A percentile compares a stretch with the other conserved stretches of the same genome.
phyloP scores from a whole-genome alignment of 441 rosid species.

The Gossypium davidsonii region DNA sequence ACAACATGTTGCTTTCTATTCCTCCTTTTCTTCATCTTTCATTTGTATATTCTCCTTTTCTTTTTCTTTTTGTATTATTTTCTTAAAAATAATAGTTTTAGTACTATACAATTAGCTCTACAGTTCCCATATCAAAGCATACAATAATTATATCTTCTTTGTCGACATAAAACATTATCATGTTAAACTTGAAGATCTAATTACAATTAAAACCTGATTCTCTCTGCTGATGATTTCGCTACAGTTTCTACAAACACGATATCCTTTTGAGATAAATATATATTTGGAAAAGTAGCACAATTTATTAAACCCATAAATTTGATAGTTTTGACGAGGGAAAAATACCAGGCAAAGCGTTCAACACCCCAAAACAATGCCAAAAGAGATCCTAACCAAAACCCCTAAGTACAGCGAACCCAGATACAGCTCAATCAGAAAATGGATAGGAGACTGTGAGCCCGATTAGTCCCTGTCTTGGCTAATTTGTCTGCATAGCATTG shows the following conservation, averaged over 20 bases:
- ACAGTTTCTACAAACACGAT: neutral
- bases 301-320: too few relatives aligned
- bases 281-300: too few relatives aligned
- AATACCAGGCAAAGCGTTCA: too few relatives aligned
- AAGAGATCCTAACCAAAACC: too few relatives aligned
- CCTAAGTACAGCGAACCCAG: too few relatives aligned
- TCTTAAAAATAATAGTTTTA: neutral
- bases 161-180: constrained; percentile 9
- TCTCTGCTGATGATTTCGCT: neutral
- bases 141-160: constrained; percentile 21
- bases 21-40: constrained; percentile 15
- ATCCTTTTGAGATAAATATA: too few relatives aligned
- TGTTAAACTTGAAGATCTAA: neutral
- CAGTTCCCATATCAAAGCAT: neutral
- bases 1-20: constrained; percentile 14
- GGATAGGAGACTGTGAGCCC: too few relatives aligned
- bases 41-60: constrained; percentile 1
- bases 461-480: too few relatives aligned
- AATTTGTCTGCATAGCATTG: too few relatives aligned
- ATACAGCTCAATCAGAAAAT: too few relatives aligned
- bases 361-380: too few relatives aligned
- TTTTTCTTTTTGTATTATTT: neutral
- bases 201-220: neutral
- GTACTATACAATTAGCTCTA: constrained; percentile 10
- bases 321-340: too few relatives aligned